Conservation (phyloP, 2,329 filamentous ascomycete species). For the Talaromyces sp. region DNA sequence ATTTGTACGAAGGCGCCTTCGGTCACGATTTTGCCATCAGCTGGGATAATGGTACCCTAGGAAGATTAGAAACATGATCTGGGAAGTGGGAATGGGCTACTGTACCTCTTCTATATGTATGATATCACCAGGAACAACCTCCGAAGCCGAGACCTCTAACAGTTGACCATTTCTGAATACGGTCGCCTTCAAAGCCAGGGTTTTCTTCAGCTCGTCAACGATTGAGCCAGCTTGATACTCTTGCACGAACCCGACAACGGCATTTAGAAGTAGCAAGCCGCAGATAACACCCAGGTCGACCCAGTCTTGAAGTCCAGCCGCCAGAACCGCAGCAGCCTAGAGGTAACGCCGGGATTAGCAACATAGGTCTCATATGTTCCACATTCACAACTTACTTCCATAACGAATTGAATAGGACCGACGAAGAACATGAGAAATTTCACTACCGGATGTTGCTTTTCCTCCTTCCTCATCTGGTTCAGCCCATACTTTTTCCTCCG, state of each 20-base stretch:
- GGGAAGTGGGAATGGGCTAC: background rate
- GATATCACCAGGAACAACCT: constrained; percentile 87
- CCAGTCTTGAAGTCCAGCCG: constrained; percentile 83
- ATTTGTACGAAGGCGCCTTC: constrained; percentile 83
- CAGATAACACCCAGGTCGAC: constrained; percentile 92
- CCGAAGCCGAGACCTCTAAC: constrained; percentile 75
- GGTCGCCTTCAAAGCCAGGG: constrained; percentile 80
- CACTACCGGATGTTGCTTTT: constrained; percentile 79
- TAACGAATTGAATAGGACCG: constrained; percentile 89
- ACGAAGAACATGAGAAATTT: constrained; percentile 83
- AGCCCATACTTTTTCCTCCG: constrained; percentile 72
- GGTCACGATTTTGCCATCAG: constrained; percentile 81
- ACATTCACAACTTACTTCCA: constrained; percentile 64
- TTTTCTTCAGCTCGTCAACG: constrained; percentile 88
- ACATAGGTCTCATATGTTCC: background rate
- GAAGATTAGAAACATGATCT: constrained; percentile 9
- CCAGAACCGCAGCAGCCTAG: constrained; percentile 71
- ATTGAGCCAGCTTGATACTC: constrained; percentile 89
- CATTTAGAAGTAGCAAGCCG: constrained; percentile 78
- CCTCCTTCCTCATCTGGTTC: constrained; percentile 82
- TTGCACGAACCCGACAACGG: constrained; percentile 80
- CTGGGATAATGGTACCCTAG: constrained; percentile 80
- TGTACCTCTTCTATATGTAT: constrained; percentile 75
- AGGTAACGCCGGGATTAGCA: constrained; percentile 22
- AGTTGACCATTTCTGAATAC: constrained; percentile 78